Evolutionary conservation across 2,329 filamentous ascomycete species (phyloP), one percentile per base, ranked within the genome.

Genomic region (Falciphora oryzae): DNA sequence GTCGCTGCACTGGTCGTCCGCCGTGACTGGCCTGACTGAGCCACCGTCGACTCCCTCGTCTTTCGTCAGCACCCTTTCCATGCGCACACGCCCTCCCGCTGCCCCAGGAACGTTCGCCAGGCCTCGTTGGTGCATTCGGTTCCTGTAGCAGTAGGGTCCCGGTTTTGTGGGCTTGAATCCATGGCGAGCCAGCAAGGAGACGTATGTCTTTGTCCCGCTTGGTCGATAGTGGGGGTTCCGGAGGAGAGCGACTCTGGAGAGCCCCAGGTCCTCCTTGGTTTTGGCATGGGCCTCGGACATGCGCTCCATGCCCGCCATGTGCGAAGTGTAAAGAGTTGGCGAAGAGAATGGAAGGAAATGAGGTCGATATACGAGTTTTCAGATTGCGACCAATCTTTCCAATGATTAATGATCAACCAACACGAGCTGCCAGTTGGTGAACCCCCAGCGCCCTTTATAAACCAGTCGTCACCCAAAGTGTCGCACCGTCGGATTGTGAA

Each of bases 1-100:
- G 67, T 91, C 88, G 69, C 89, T 89, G 74, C 91, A 85, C 64
- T 85, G 80, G 71, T 91, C 89, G 29, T 89, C 81, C 7, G 84
- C 83, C 7, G 80, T 77, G 32, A 89, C 83, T 56, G 84, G 75
- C 2, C 80, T 80, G n/a, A 74, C 67, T 35, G 73, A 75, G 16
- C 71, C 68, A 44, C 73, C 70, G 60, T 75, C 71, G 61, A 70
- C 65, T n/a, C 65, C 66, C 29, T 64, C 22, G 70, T 78, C 73
- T 80, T 73, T 83, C 75, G 29, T 56, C 56, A 89, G 76, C n/a
- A 78, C 73, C 67, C 79, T 77, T 60, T 78, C 76, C 65, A 80
- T 73, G 59, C 76, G 78, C 27, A 78, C 74, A 56, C 78, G 80
- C n/a, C 83, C 82, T 31, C 83, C 82, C 14, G 83, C 69, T 1